phyloP scores from a whole-genome alignment of 768 basidiomycete species.

The Termitomyces sp. region DNA sequence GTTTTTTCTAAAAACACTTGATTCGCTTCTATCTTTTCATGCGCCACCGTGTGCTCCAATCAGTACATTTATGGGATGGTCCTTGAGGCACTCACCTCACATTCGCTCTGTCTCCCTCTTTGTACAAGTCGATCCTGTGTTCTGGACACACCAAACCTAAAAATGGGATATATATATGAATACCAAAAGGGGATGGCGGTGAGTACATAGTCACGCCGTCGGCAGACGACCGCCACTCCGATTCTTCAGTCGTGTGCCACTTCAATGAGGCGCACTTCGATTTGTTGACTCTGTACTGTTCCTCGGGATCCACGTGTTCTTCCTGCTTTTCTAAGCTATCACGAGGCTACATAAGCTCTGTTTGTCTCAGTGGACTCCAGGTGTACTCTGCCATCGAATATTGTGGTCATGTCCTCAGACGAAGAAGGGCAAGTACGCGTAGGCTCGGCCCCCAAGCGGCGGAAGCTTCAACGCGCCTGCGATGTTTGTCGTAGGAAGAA shows the following conservation, averaged over 20 bases:
- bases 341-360: not conserved
- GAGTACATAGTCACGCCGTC: conserved; percentile 1
- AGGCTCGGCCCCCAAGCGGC: conserved; percentile 29
- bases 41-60: not conserved
- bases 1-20: not conserved
- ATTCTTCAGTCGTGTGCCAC: not conserved
- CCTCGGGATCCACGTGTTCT: not conserved
- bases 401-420: conserved; percentile 9
- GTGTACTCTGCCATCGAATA: not conserved
- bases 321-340: not conserved
- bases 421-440: conserved; percentile 3
- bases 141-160: not conserved
- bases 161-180: not conserved
- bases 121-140: not conserved
- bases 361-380: conserved; percentile 4
- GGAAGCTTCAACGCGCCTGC: conserved; percentile 72
- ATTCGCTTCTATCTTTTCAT: not conserved
- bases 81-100: not conserved
- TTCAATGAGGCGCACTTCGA: conserved; percentile 4
- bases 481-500: conserved; percentile 84
- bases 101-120: not conserved
- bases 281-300: not conserved
- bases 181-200: conserved; percentile 10
- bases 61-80: not conserved
- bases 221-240: conserved; percentile 1